Conservation (phyloP, 805 yeast species). For the Barnettozyma californica region DNA sequence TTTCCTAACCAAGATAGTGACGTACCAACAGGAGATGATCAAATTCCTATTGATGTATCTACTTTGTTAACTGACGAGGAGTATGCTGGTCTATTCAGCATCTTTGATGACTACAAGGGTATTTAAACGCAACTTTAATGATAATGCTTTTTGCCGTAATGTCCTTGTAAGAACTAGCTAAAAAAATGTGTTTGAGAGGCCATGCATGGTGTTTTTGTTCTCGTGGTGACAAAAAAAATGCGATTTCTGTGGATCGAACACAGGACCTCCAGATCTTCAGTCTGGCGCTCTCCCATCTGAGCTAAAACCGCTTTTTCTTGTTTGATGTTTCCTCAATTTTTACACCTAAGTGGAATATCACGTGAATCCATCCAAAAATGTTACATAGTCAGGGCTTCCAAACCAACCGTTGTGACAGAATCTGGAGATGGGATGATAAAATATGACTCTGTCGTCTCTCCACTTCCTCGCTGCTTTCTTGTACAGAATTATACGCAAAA, state of each 20-base stretch:
- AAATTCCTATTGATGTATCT: not conserved
- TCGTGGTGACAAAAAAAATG: slow-evolving; percentile 33
- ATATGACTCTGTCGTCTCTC: not conserved
- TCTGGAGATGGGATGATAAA: not conserved
- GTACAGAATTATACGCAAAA: not conserved
- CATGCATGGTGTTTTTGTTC: too few species aligned
- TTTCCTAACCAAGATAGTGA: not conserved
- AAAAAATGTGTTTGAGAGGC: not conserved
- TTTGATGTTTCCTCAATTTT: too few species aligned
- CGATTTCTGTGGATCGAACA: slow-evolving; percentile 74
- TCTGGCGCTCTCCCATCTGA: slow-evolving; percentile 32
- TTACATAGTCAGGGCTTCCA: not conserved
- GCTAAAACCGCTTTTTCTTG: slow-evolving; percentile 23
- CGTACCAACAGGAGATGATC: not conserved
- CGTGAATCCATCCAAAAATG: too few species aligned
- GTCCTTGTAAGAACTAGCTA: too few species aligned
- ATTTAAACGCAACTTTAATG: not conserved
- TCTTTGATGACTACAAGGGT: slow-evolving; percentile 22
- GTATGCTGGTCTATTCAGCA: slow-evolving; percentile 20
- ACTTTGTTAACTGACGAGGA: slow-evolving; percentile 18
- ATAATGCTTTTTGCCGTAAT: too few species aligned
- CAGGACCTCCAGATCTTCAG: slow-evolving; percentile 70
- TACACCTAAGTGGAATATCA: too few species aligned
- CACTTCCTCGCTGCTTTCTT: not conserved
- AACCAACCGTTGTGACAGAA: not conserved